Conservation (phyloP, 2,329 filamentous ascomycete species). For the Monilinia laxa region DNA sequence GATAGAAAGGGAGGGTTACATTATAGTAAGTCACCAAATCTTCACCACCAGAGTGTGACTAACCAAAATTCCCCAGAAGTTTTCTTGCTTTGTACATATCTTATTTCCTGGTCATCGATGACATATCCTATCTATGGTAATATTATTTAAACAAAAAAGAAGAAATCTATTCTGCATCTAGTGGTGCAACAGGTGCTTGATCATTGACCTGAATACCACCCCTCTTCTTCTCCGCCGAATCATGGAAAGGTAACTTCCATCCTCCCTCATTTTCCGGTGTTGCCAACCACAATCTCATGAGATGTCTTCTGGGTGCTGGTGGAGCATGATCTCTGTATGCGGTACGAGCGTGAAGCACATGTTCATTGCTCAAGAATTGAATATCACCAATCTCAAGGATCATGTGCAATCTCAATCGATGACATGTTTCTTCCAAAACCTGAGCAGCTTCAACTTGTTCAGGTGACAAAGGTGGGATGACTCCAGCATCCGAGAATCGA, state of each 20-base stretch:
- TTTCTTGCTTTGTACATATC: not conserved
- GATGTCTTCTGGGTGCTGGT: slow-evolving; percentile 68
- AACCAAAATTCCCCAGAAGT: not conserved
- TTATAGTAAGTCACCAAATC: not conserved
- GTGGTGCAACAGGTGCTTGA: slow-evolving; percentile 68
- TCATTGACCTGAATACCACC: slow-evolving; percentile 88
- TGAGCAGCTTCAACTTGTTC: slow-evolving; percentile 67
- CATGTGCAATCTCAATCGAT: slow-evolving; percentile 76
- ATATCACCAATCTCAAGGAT: slow-evolving; percentile 83
- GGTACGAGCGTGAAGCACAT: slow-evolving; percentile 78
- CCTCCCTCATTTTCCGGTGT: slow-evolving; percentile 81
- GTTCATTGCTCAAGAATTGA: slow-evolving; percentile 79
- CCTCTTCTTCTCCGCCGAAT: slow-evolving; percentile 80
- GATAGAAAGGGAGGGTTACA: not conserved
- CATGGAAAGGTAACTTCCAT: slow-evolving; percentile 80
- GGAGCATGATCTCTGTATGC: slow-evolving; percentile 72
- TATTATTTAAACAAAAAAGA: not conserved
- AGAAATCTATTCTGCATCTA: slow-evolving; percentile 68
- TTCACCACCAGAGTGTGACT: not conserved
- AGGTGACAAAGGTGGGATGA: slow-evolving; percentile 69
- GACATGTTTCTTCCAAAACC: slow-evolving; percentile 74
- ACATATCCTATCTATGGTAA: slow-evolving; percentile 14
- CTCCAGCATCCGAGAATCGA: slow-evolving; percentile 69
- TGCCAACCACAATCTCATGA: slow-evolving; percentile 82
- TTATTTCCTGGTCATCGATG: not conserved